Evolutionary conservation across 441 rosid genomes (phyloP), one percentile per base, ranked within the genome.

Genomic region (Cnidoscolus chayamansa): DNA sequence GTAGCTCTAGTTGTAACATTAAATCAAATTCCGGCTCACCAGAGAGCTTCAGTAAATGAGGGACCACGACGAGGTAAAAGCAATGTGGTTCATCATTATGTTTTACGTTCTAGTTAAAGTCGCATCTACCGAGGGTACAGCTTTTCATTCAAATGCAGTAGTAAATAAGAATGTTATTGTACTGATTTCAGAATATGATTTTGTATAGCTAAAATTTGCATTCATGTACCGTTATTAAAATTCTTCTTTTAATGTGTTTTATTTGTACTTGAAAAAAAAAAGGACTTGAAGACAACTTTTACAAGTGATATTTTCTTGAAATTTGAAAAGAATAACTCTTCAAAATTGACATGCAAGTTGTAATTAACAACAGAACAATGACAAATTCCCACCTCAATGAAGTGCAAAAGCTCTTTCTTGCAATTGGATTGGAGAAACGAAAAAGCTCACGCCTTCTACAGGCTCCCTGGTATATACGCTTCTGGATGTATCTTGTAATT

Each of bases 291-390:
- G 1, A 11, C 10, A 19, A 9, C 60, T 56, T 19, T 56, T 11
- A 62, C 32, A 20, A 15, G 19, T 8, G 31, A 67, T 16, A 16
- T 15, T 25, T 48, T 15, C 11, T 10, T 11, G 53, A 54, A 2
- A 48, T 49, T 37, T 32, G 2, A 62, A 71, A 71, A 51, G 62
- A 67, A 8, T 6, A 4, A 10, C 49, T 32, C 17, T 49, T 48
- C 59, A 31, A 48, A 49, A 71, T 71, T 60, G 43, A 65, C 2
- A 47, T 47, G 20, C 53, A 71, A 7, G 40, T 71, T 51, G 62
- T 53, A 63, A 40, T 72, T 13, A 20, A 53, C 68, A 61, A 63
- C 62, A 51, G 0, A 53, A 40, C 25, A 17, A 37, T 45, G 32
- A 10, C 10, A 4, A 16, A 16, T 47, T 40, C 40, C 20, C 55